Evolutionary conservation across 2,329 filamentous ascomycete species (phyloP).

Genomic region (Trichophyton verrucosum): DNA sequence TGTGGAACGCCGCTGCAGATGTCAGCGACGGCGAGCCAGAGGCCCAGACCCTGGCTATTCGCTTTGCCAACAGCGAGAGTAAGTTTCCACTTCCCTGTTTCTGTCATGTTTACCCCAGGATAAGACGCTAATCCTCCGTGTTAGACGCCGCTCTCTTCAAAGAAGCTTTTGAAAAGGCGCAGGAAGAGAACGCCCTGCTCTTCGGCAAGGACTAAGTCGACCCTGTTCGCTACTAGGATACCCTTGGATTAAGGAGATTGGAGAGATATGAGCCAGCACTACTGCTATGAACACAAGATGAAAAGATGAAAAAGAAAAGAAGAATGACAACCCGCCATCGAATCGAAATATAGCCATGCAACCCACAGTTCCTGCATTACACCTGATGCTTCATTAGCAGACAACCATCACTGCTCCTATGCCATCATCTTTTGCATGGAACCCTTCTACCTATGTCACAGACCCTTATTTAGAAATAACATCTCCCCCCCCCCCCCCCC

Average conservation of each 20-base stretch:
- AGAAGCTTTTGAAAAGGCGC: conserved; percentile 91
- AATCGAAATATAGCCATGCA: not conserved
- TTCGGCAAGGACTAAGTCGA: conserved; percentile 46
- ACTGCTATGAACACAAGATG: too few species aligned
- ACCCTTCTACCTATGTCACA: not conserved
- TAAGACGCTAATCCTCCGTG: not conserved
- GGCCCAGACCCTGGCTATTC: conserved; percentile 88
- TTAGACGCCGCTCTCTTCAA: conserved; percentile 93
- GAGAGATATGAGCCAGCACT: not conserved
- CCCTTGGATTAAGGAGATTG: not conserved
- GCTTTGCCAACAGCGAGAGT: conserved; percentile 97
- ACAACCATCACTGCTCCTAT: not conserved
- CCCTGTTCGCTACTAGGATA: not conserved
- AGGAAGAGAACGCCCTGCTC: conserved; percentile 85
- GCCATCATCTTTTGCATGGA: not conserved
- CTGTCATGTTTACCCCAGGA: not conserved
- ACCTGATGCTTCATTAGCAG: not conserved
- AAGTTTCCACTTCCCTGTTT: conserved; percentile 31
- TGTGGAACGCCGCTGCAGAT: conserved; percentile 96
- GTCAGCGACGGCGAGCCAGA: conserved; percentile 97
- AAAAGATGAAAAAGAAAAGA: not conserved
- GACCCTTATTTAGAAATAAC: not conserved
- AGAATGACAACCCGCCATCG: not conserved
- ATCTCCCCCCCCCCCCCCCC: not conserved
- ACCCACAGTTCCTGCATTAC: not conserved